phyloP scores from a whole-genome alignment of 1,139 yeast genomes.

The Casaregolazyma lundiana region DNA sequence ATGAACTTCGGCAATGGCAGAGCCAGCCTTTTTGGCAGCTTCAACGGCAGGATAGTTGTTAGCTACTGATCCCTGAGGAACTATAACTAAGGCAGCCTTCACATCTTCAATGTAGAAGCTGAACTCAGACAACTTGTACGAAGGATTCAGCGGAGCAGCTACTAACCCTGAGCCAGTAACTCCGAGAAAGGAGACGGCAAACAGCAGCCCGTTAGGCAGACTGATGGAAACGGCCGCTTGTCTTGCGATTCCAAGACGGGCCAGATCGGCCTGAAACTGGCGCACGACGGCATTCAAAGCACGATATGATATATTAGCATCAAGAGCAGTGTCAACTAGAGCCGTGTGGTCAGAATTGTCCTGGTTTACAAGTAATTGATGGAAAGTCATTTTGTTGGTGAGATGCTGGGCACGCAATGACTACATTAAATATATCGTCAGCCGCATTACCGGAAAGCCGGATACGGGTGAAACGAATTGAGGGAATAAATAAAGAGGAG shows the following conservation, averaged over 20 bases:
- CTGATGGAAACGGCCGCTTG: constrained; percentile 55
- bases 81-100: constrained; percentile 50
- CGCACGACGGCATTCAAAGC: constrained; percentile 25
- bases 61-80: constrained; percentile 46
- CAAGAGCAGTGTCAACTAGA: constrained; percentile 17
- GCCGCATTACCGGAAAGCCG: background rate
- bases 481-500: too few relatives aligned
- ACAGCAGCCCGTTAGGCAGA: constrained; percentile 55
- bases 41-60: constrained; percentile 41
- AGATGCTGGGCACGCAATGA: background rate
- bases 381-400: constrained; percentile 10
- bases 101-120: constrained; percentile 59
- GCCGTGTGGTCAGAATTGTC: constrained; percentile 16
- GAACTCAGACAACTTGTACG: constrained; percentile 54
- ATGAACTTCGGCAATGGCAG: constrained; percentile 48
- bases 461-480: background rate
- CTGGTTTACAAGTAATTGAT: constrained; percentile 9
- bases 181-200: constrained; percentile 50
- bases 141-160: constrained; percentile 63
- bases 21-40: constrained; percentile 46
- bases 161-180: constrained; percentile 50
- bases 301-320: constrained; percentile 22
- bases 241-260: constrained; percentile 27
- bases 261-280: constrained; percentile 28
- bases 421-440: background rate